A percentile compares a stretch with the other conserved stretches of the same genome.
phyloP scores from a whole-genome alignment of 208 protist species.

The Leishmania tropica region DNA sequence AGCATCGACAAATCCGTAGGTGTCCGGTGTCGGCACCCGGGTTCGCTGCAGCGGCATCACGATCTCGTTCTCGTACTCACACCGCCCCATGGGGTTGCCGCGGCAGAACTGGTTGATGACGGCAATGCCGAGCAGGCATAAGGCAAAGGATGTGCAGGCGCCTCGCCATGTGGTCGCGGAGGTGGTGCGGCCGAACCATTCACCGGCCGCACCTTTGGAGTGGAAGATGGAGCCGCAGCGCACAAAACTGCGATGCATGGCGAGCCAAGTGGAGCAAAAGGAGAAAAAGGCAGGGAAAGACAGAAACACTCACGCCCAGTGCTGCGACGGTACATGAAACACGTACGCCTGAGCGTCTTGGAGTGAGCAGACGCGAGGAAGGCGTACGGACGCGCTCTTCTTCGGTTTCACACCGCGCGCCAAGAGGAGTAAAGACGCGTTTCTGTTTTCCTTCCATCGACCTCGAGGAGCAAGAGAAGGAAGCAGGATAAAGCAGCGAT shows the following conservation, averaged over 20 bases:
- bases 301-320: background rate
- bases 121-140: slow-evolving; percentile 57
- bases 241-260: slow-evolving; percentile 5
- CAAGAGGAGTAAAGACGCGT: background rate
- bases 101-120: slow-evolving; percentile 69
- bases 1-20: slow-evolving; percentile 72
- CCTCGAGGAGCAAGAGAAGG: background rate
- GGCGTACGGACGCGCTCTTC: background rate
- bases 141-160: slow-evolving; percentile 37
- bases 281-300: background rate
- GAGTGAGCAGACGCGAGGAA: too few relatives aligned
- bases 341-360: background rate
- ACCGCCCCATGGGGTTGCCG: slow-evolving; percentile 68
- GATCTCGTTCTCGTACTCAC: slow-evolving; percentile 52
- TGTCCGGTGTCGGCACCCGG: slow-evolving; percentile 30
- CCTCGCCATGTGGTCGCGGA: slow-evolving; percentile 33
- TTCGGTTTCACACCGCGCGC: background rate
- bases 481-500: background rate
- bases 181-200: slow-evolving; percentile 60
- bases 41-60: slow-evolving; percentile 28
- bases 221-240: slow-evolving; percentile 19
- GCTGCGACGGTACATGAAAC: background rate
- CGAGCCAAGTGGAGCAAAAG: background rate
- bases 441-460: background rate
- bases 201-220: slow-evolving; percentile 38